phyloP scores from a whole-genome alignment of 1,139 yeast species.

The Hemisphaericaspora xylofermentans region DNA sequence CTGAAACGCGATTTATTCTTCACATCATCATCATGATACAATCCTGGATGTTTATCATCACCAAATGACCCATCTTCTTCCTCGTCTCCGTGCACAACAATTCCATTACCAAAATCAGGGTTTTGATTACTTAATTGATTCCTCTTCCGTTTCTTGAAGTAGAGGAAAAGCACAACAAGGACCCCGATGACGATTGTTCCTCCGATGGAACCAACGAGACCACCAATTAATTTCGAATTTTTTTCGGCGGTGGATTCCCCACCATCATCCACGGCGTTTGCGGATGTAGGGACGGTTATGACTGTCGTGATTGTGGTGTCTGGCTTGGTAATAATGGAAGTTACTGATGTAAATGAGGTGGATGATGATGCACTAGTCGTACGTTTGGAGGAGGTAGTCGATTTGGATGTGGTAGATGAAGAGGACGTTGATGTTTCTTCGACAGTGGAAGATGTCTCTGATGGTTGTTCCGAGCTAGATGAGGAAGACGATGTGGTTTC shows the following conservation, averaged over 20 bases:
- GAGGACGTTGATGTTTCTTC: constrained; percentile 3
- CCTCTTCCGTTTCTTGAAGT: constrained; percentile 33
- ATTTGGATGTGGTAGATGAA: constrained; percentile 2
- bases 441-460: constrained; percentile 1
- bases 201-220: constrained; percentile 49
- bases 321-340: constrained; percentile 17
- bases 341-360: constrained; percentile 7
- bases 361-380: not conserved
- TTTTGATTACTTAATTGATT: constrained; percentile 39
- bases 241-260: constrained; percentile 20
- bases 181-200: constrained; percentile 44
- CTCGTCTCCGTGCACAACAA: constrained; percentile 6
- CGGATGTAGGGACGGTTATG: constrained; percentile 39
- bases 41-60: constrained; percentile 11
- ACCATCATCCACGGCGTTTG: constrained; percentile 11
- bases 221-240: constrained; percentile 45
- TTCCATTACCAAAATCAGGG: constrained; percentile 41
- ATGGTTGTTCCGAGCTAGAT: constrained; percentile 1
- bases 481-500: constrained; percentile 1
- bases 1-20: constrained; percentile 10
- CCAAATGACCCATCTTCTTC: constrained; percentile 14
- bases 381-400: constrained; percentile 2
- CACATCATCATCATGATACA: constrained; percentile 14
- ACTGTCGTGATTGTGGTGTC: constrained; percentile 46
- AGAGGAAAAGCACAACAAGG: constrained; percentile 37